Evolutionary conservation across 1,139 yeast species (phyloP).

Genomic region (Suhomyces terraborum): DNA sequence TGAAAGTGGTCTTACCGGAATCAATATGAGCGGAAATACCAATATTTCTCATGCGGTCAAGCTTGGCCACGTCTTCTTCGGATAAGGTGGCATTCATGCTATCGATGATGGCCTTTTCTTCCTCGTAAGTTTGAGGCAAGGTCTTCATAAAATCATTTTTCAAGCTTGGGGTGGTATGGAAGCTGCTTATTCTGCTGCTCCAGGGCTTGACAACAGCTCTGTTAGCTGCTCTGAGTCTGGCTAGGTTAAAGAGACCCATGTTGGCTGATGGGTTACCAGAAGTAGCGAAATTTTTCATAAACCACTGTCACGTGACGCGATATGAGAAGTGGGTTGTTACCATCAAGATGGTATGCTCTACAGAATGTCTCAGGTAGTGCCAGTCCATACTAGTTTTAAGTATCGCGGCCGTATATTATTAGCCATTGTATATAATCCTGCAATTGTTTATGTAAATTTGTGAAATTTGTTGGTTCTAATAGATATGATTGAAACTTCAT

Average conservation of each 20-base stretch:
- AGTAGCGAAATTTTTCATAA: conserved; percentile 10
- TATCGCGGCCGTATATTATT: too few species aligned
- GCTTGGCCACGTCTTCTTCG: conserved; percentile 56
- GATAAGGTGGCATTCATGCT: conserved; percentile 55
- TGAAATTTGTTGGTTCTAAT: background rate
- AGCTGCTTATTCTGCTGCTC: conserved; percentile 3
- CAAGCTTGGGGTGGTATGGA: conserved; percentile 8
- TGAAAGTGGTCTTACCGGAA: conserved; percentile 85
- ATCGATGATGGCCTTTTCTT: conserved; percentile 69
- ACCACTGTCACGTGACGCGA: too few species aligned
- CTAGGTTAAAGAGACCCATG: conserved; percentile 11
- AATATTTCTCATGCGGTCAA: conserved; percentile 76
- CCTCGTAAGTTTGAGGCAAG: conserved; percentile 58
- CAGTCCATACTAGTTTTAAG: too few species aligned
- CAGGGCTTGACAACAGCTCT: conserved; percentile 10
- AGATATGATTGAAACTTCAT: background rate
- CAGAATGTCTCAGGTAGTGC: too few species aligned
- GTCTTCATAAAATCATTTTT: conserved; percentile 10
- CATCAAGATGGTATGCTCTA: too few species aligned
- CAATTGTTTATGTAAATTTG: background rate
- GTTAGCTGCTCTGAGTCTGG: conserved; percentile 9
- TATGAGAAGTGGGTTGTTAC: too few species aligned
- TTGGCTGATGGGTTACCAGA: conserved; percentile 1
- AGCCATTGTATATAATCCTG: background rate
- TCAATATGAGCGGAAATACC: conserved; percentile 96